phyloP scores from a whole-genome alignment of 2,329 filamentous ascomycete species.

The Coniochaeta pulveracea region DNA sequence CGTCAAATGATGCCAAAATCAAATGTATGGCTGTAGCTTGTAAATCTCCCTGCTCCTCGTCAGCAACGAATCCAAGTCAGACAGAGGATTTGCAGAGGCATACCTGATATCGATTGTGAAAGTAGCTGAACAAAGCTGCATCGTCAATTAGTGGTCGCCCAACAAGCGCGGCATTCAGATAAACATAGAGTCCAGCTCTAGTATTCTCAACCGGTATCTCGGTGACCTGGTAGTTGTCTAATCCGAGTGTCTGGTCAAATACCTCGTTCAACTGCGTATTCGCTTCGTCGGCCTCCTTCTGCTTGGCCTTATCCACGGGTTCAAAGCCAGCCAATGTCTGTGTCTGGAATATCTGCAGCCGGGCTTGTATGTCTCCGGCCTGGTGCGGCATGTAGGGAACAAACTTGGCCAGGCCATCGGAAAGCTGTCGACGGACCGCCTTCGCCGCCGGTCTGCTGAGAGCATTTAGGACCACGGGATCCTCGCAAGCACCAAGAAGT shows the following conservation, averaged over 20 bases:
- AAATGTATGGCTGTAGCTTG: constrained; percentile 71
- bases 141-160: constrained; percentile 80
- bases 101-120: constrained; percentile 78
- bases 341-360: constrained; percentile 46
- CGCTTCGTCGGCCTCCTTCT: constrained; percentile 34
- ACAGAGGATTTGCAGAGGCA: neutral
- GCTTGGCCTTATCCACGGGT: constrained; percentile 33
- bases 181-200: constrained; percentile 73
- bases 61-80: constrained; percentile 10
- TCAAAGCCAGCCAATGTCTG: constrained; percentile 45
- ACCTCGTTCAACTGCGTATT: constrained; percentile 48
- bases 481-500: constrained; percentile 50
- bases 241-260: constrained; percentile 42
- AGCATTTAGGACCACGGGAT: constrained; percentile 39
- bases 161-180: constrained; percentile 73
- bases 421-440: constrained; percentile 37
- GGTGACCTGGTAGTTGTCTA: constrained; percentile 41
- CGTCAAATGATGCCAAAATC: constrained; percentile 79
- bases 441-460: constrained; percentile 36
- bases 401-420: constrained; percentile 39
- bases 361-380: constrained; percentile 38
- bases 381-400: constrained; percentile 45
- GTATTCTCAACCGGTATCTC: constrained; percentile 66
- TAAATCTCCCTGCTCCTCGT: constrained; percentile 51
- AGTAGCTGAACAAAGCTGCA: constrained; percentile 61